A percentile compares a stretch with the other conserved stretches of the same genome.
Evolutionary conservation across 1,284 basidiomycete species (phyloP).

Genomic region (Tranzscheliella williamsii): DNA sequence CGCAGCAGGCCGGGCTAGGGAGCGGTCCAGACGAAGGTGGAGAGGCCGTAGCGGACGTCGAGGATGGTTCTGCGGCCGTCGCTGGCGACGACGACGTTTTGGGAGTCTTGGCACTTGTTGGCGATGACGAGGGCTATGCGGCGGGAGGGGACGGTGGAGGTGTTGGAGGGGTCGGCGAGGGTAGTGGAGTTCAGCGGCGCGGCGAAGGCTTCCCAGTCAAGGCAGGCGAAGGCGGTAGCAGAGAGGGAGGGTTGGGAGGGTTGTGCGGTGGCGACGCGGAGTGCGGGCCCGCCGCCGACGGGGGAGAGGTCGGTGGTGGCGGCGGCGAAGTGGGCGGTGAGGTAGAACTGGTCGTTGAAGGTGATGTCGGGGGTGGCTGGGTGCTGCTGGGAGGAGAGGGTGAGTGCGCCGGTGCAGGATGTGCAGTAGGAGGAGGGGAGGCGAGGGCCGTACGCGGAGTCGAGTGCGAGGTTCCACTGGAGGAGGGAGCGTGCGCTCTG

Average conservation of each 20-base stretch:
- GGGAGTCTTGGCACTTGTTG: slow-evolving; percentile 25
- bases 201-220: slow-evolving; percentile 32
- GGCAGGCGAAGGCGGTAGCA: slow-evolving; percentile 11
- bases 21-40: slow-evolving; percentile 43
- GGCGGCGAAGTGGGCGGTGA: slow-evolving; percentile 30
- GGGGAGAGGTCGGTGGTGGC: slow-evolving; percentile 32
- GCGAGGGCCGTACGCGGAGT: slow-evolving; percentile 31
- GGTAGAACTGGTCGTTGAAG: slow-evolving; percentile 34
- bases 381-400: slow-evolving; percentile 16
- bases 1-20: too few species aligned
- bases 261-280: slow-evolving; percentile 7
- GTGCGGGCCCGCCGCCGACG: slow-evolving; percentile 35
- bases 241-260: slow-evolving; percentile 9
- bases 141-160: slow-evolving; percentile 4
- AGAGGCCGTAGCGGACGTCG: slow-evolving; percentile 17
- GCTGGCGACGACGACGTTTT: slow-evolving; percentile 15
- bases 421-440: slow-evolving; percentile 29
- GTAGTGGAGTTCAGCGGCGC: slow-evolving; percentile 10
- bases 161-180: slow-evolving; percentile 9
- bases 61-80: slow-evolving; percentile 29
- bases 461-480: slow-evolving; percentile 46
- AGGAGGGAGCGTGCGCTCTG: slow-evolving; percentile 21
- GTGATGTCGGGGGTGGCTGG: slow-evolving; percentile 18
- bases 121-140: slow-evolving; percentile 31
- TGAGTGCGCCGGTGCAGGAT: slow-evolving; percentile 34